Percentiles rank a stretch among this genome's conserved stretches.
Evolutionary conservation across 139 green algal species (phyloP).

Genomic region (Coccomyxa sp.): DNA sequence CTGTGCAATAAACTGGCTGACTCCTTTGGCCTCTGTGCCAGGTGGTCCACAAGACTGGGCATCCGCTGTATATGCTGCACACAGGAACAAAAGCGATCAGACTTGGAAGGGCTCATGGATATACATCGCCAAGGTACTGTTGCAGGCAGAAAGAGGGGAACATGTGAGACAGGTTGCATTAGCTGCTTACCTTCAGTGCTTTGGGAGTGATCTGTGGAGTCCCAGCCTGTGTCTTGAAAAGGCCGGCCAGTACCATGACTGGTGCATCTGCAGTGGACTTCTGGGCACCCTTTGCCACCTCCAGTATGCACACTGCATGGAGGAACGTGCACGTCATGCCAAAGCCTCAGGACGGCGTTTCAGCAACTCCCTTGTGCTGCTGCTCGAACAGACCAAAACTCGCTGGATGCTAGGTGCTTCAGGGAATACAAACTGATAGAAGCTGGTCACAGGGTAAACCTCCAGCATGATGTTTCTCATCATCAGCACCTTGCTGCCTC

Average conservation of each 20-base stretch:
- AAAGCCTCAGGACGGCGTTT: no score
- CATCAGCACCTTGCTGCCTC: slow-evolving; percentile 7
- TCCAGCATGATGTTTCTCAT: slow-evolving; percentile 9
- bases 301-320: background rate
- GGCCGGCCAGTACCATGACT: background rate
- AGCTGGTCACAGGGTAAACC: background rate
- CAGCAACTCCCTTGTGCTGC: no score
- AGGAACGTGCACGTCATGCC: no score
- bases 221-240: background rate
- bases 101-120: no score
- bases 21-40: background rate
- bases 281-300: background rate
- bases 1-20: background rate
- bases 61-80: background rate
- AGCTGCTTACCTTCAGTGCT: background rate
- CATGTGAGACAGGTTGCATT: no score
- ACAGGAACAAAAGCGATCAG: no score
- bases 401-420: no score
- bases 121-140: no score
- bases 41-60: background rate
- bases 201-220: background rate
- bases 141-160: no score
- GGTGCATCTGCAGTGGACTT: background rate
- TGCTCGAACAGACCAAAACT: no score
- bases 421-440: slow-evolving; percentile 82